phyloP scores from a whole-genome alignment of 2,329 filamentous ascomycete genomes.

The Alternaria metachromatica region DNA sequence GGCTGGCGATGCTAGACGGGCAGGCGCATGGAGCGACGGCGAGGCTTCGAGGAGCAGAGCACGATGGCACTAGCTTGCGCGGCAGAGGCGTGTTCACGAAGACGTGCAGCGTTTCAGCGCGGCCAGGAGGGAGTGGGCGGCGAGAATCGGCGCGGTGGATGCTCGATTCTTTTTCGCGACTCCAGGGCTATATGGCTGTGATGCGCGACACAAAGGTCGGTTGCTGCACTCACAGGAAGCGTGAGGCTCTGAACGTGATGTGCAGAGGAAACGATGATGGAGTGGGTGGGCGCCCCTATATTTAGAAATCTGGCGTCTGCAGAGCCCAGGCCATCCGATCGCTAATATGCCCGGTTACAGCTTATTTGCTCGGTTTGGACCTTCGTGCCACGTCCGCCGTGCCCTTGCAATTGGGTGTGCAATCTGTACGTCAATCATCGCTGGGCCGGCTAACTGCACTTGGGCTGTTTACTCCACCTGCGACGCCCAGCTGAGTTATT shows the following conservation, averaged over 20 bases:
- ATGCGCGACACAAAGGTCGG: slow-evolving; percentile 27
- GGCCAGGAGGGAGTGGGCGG: slow-evolving; percentile 23
- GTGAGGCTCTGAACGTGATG: slow-evolving; percentile 40
- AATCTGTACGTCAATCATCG: slow-evolving; percentile 9
- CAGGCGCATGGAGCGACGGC: slow-evolving; percentile 37
- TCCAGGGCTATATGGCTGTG: slow-evolving; percentile 35
- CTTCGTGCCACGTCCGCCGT: slow-evolving; percentile 7
- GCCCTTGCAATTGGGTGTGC: slow-evolving; percentile 17
- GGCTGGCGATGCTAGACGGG: slow-evolving; percentile 26
- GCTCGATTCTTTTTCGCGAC: slow-evolving; percentile 22
- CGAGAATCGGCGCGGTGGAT: slow-evolving; percentile 27
- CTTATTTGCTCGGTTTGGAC: slow-evolving; percentile 17
- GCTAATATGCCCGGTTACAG: slow-evolving; percentile 24
- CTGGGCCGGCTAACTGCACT: slow-evolving; percentile 2
- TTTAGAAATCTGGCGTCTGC: slow-evolving; percentile 35
- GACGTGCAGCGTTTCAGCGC: slow-evolving; percentile 35
- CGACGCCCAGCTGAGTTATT: slow-evolving; percentile 33
- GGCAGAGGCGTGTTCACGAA: slow-evolving; percentile 26
- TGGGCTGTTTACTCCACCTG: slow-evolving; percentile 10
- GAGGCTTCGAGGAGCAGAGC: slow-evolving; percentile 29
- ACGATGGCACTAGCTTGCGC: slow-evolving; percentile 32
- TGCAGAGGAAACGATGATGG: slow-evolving; percentile 35
- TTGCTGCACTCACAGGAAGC: slow-evolving; percentile 16
- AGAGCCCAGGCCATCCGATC: slow-evolving; percentile 28
- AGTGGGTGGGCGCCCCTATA: slow-evolving; percentile 32